Base-by-base conservation (phyloP, 139 green algal genomes). In the Tetradesmus obliquus region DNA sequence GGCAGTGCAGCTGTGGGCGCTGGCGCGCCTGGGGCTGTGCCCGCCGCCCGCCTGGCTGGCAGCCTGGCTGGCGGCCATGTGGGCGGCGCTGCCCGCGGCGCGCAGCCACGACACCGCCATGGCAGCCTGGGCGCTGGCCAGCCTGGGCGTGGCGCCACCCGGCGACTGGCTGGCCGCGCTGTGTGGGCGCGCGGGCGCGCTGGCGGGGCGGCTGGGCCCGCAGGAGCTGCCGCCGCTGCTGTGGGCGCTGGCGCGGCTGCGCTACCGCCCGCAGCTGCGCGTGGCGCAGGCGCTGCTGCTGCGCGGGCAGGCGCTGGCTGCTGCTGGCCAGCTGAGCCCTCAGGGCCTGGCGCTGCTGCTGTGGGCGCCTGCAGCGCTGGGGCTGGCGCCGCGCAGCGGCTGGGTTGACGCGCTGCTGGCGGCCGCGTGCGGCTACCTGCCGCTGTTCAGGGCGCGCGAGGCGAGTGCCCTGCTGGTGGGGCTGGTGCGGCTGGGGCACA, bases 271-370 rank as follows among this genome's bases (percentile, higher is more conserved):
- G 5, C 19, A 1, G 32, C 51, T 69, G 81, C 13, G 9, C 10
- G 45, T 60, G 10, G 22, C 60, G n/a, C 53, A 55, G 6, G 32
- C 57, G 82, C 81, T 92, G 79, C 51, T 88, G 22, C 20, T 51
- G 62, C 60, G 20, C 0, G 81, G 53, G 1, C 7, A 24, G 20
- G 20, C 2, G 7, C 58, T 86, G 89, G 89, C 89, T 24, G 60
- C 45, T 12, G 17, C 10, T 2, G 89, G 89, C n/a, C 3, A 5
- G 9, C 89, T 92, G 15, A 88, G 79, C 81, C 89, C 88, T 12
- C 89, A 92, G 89, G 89, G 89, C 19, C 66, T 84, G 24, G 81
- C 89, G 13, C 62, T 92, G 51, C 60, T 55, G 45, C 55, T 86
- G 62, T 84, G 60, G 79, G 22, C 89, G 3, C 9, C 62, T 66